phyloP scores from a whole-genome alignment of 768 basidiomycete species.

The Boletus rufocinnamomeus region DNA sequence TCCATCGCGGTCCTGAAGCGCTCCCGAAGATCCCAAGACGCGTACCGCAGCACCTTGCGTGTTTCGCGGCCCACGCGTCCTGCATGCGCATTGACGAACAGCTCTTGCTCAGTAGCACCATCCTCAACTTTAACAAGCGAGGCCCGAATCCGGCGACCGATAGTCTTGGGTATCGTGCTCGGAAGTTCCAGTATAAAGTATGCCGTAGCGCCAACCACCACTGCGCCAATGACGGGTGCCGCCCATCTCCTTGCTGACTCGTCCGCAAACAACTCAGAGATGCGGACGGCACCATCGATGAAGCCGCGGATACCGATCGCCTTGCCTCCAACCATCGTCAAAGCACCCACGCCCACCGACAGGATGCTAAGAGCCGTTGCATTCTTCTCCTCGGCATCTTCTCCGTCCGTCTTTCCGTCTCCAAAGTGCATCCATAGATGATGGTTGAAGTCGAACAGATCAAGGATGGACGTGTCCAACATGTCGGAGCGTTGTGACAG shows the following conservation, averaged over 20 bases:
- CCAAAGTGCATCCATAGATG: constrained; percentile 74
- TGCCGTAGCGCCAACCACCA: constrained; percentile 68
- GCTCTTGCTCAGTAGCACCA: constrained; percentile 49
- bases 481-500: constrained; percentile 77
- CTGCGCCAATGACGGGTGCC: constrained; percentile 79
- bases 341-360: constrained; percentile 78
- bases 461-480: constrained; percentile 76
- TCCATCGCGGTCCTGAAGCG: constrained; percentile 82
- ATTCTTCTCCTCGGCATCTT: constrained; percentile 41
- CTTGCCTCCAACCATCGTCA: constrained; percentile 89
- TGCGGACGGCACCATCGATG: constrained; percentile 74
- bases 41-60: constrained; percentile 88
- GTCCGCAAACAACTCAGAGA: constrained; percentile 79
- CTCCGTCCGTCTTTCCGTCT: constrained; percentile 39
- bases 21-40: constrained; percentile 87
- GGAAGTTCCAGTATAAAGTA: constrained; percentile 91
- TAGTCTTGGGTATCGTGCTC: constrained; percentile 80
- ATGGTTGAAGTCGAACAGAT: constrained; percentile 85
- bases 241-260: constrained; percentile 84
- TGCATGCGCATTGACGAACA: constrained; percentile 68
- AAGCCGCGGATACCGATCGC: constrained; percentile 72
- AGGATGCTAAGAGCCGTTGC: constrained; percentile 69
- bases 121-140: constrained; percentile 54
- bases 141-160: constrained; percentile 80
- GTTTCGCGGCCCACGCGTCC: constrained; percentile 80